Evolutionary conservation across 768 basidiomycete genomes (phyloP).

Genomic region (Tricholoma furcatifolium): DNA sequence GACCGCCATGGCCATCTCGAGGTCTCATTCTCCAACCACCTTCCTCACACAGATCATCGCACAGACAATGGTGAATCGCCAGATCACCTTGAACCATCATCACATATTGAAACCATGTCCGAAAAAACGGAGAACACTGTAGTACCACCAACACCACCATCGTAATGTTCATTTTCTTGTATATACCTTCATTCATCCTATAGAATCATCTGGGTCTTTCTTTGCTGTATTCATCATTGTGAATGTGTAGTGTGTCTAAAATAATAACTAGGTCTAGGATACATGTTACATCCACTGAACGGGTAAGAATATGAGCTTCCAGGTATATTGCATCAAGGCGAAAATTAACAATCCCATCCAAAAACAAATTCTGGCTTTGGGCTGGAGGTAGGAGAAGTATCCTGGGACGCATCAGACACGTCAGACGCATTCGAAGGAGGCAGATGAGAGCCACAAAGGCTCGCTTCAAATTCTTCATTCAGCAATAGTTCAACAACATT

Average conservation of each 20-base stretch:
- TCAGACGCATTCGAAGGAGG: constrained; percentile 18
- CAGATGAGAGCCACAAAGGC: constrained; percentile 59
- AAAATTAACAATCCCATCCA: constrained; percentile 72
- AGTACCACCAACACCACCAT: constrained; percentile 12
- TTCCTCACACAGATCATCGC: background rate
- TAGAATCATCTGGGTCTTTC: constrained; percentile 1
- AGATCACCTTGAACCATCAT: constrained; percentile 9
- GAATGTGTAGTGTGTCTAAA: background rate
- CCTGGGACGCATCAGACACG: constrained; percentile 7
- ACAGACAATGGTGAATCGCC: constrained; percentile 3
- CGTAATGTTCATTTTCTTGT: constrained; percentile 11
- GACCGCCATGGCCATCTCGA: constrained; percentile 41
- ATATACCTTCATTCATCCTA: constrained; percentile 15
- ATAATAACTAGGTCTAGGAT: constrained; percentile 6
- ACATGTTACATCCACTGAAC: background rate
- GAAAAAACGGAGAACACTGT: constrained; percentile 30
- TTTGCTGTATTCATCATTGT: background rate
- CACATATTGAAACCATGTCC: constrained; percentile 21
- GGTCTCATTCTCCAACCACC: constrained; percentile 18
- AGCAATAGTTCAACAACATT: constrained; percentile 82
- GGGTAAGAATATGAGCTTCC: background rate
- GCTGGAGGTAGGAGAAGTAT: background rate
- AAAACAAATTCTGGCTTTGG: constrained; percentile 48
- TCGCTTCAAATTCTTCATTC: constrained; percentile 65
- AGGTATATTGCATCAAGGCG: background rate